Conservation (phyloP, 2,329 filamentous ascomycete species). For the Pseudocercospora fijiensis region DNA sequence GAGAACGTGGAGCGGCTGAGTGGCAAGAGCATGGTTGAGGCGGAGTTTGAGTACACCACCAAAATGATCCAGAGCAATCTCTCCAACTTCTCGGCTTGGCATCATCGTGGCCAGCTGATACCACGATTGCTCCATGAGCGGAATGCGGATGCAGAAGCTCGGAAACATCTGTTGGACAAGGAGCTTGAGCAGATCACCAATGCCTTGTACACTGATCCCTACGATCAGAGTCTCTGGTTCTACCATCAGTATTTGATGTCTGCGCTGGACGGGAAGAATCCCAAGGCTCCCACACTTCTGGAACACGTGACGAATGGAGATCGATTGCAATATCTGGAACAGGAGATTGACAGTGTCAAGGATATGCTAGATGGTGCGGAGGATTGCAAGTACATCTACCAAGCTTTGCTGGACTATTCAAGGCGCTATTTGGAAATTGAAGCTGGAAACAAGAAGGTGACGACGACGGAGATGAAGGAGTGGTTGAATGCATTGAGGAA, state of each 20-base stretch:
- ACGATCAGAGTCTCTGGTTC: constrained; percentile 96
- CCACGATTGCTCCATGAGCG: constrained; percentile 71
- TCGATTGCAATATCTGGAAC: constrained; percentile 63
- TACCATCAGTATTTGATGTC: constrained; percentile 88
- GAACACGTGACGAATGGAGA: constrained; percentile 62
- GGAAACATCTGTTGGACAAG: constrained; percentile 69
- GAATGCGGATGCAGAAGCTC: constrained; percentile 59
- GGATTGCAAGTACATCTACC: constrained; percentile 85
- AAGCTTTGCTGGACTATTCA: constrained; percentile 76
- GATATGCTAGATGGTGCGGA: constrained; percentile 62
- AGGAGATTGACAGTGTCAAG: constrained; percentile 73
- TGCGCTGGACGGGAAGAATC: constrained; percentile 56
- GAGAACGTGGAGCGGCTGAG: constrained; percentile 65
- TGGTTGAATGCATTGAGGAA: constrained; percentile 65
- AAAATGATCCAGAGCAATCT: constrained; percentile 82
- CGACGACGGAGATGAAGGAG: constrained; percentile 46
- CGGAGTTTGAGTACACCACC: constrained; percentile 86
- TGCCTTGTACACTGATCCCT: constrained; percentile 82
- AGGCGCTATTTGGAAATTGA: constrained; percentile 56
- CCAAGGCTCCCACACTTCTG: constrained; percentile 55
- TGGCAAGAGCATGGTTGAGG: constrained; percentile 60
- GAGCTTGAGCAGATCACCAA: constrained; percentile 75
- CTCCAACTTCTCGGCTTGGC: constrained; percentile 97
- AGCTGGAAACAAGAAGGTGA: constrained; percentile 41
- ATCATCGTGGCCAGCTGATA: constrained; percentile 82